phyloP scores from a whole-genome alignment of 208 protist species.

The Borovskyia barvae region DNA sequence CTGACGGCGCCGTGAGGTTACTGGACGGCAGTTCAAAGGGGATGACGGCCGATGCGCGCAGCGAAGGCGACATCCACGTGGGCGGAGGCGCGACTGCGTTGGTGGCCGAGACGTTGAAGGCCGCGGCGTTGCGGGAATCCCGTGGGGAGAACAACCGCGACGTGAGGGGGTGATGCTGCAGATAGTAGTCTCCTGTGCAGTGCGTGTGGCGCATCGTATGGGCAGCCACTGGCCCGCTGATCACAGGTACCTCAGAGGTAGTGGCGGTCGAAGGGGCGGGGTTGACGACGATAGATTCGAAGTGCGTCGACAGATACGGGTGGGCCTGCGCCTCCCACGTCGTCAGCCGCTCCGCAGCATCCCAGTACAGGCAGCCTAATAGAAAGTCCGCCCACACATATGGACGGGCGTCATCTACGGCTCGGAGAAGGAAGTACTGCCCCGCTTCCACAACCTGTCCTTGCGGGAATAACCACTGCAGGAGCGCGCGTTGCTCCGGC shows the following conservation, averaged over 20 bases:
- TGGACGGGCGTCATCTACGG: background rate
- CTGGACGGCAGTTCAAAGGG: constrained; percentile 24
- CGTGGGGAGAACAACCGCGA: constrained; percentile 9
- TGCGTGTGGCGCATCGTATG: background rate
- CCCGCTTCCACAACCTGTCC: background rate
- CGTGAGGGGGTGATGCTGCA: constrained; percentile 40
- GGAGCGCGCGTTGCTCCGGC: constrained; percentile 16
- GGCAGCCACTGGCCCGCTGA: no score
- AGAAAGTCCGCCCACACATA: constrained; percentile 43
- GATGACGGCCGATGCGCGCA: constrained; percentile 11
- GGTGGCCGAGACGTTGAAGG: background rate
- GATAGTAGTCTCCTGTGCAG: constrained; percentile 37
- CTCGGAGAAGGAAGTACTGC: constrained; percentile 8
- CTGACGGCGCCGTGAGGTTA: constrained; percentile 16
- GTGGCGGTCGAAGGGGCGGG: no score
- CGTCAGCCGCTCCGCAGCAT: constrained; percentile 54
- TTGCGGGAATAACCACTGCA: constrained; percentile 11
- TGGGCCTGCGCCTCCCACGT: constrained; percentile 52
- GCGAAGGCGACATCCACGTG: background rate
- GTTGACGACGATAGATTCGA: no score
- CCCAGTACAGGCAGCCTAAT: constrained; percentile 57
- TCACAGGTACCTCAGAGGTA: no score
- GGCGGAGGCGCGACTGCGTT: background rate
- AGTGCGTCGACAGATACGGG: constrained; percentile 35
- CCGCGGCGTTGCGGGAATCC: no score